Evolutionary conservation across 805 yeast genomes (phyloP).

Genomic region (Metschnikowia vanudenii): DNA sequence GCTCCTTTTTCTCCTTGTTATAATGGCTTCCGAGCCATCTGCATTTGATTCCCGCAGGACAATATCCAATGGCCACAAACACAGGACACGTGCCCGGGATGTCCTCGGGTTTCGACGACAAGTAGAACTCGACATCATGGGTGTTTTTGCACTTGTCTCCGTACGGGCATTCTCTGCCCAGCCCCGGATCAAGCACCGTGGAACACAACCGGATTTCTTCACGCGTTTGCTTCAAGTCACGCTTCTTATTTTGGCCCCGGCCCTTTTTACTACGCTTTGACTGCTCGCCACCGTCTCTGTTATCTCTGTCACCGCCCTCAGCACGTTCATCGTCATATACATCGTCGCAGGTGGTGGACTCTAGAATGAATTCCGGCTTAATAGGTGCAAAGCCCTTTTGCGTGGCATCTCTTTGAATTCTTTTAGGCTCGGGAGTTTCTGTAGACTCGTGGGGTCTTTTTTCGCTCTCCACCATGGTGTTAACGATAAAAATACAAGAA

Average conservation of each 20-base stretch:
- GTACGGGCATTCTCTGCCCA: conserved; percentile 49
- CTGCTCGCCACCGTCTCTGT: conserved; percentile 23
- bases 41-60: conserved; percentile 92
- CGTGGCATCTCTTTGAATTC: conserved; percentile 17
- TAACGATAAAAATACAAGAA: too few species aligned
- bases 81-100: conserved; percentile 83
- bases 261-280: conserved; percentile 45
- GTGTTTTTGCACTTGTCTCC: conserved; percentile 74
- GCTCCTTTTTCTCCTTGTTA: conserved; percentile 42
- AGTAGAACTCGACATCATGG: conserved; percentile 70
- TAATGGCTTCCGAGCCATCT: conserved; percentile 82
- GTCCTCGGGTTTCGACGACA: conserved; percentile 67
- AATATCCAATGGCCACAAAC: conserved; percentile 73
- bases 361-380: conserved; percentile 65
- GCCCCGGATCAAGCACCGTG: conserved; percentile 55
- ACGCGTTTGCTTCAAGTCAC: conserved; percentile 69
- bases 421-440: conserved; percentile 20
- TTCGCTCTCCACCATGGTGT: conserved; percentile 14
- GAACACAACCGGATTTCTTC: conserved; percentile 68
- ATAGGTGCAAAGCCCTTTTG: conserved; percentile 70
- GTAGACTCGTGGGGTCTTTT: conserved; percentile 21
- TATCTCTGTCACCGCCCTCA: conserved; percentile 41
- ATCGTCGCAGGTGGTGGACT: conserved; percentile 39
- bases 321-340: conserved; percentile 45
- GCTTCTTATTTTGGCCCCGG: conserved; percentile 80